Base-by-base conservation (phyloP, 1,284 basidiomycete genomes). In the Marasmius tenuissimus region DNA sequence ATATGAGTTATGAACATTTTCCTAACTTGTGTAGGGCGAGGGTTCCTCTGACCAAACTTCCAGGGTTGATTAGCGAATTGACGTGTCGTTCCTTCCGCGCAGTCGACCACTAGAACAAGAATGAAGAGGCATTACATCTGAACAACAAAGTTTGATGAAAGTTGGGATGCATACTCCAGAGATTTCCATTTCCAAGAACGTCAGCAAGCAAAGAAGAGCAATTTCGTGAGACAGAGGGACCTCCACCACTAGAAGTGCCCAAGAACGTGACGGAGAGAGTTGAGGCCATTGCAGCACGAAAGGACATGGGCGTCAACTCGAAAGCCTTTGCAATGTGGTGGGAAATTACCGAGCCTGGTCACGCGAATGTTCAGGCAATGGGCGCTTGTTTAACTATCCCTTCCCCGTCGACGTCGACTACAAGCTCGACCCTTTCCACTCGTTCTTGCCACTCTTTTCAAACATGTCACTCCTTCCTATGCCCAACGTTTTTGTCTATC, bases 1-100 rank as follows among this genome's bases (percentile, higher is more conserved):
- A 96, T 89, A 69, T 96, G 95, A 0, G 95, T 96, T 60, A 96
- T 81, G 74, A 96, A 95, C 42, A 96, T 85, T 67, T 89, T 91
- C 12, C 78, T 78, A 48, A 96, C 81, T 61, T 81, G 86, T 40
- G 76, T 77, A 50, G 86, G 75, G 63, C 81, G 84, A 49, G 89
- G 64, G 37, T 72, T 61, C 27, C 71, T 70, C 34, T 66, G 60
- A 16, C 72, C 71, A 16, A 40, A n/a, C 16, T 40, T 59, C 39
- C 48, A 56, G 40, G 78, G 72, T 71, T 83, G 75, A 65, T 80
- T 68, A 66, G 78, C 70, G 75, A 92, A 82, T 66, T 91, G 87
- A 53, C 84, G 82, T 18, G 86, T 80, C 2, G 94, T 96, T 9
- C 92, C 94, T 74, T 96, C 94, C 12, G 92, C 92, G 67, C 90